Percentiles rank a stretch among this genome's conserved stretches.
Evolutionary conservation across 257 asterid species (phyloP).

Genomic region (Leonotis leonurus): DNA sequence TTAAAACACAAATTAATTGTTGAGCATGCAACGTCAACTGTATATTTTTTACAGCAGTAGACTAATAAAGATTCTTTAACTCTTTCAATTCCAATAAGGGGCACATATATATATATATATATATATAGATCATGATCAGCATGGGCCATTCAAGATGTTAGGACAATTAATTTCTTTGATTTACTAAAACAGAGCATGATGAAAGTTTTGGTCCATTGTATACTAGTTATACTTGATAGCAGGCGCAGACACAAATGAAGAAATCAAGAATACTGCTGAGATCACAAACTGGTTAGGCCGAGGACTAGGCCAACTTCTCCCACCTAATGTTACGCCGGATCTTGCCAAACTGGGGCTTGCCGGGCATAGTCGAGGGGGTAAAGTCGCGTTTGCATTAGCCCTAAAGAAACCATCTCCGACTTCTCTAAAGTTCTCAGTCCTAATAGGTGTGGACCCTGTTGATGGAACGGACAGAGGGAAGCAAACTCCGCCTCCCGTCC

Average conservation of each 20-base stretch:
- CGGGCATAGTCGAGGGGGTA: conserved; percentile 92
- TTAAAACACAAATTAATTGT: background rate
- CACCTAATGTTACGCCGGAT: conserved; percentile 51
- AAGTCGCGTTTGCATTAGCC: conserved; percentile 65
- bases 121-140: background rate
- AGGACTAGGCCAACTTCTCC: conserved; percentile 47
- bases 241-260: conserved; percentile 63
- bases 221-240: conserved; percentile 53
- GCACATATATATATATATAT: too few species aligned
- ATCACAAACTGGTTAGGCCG: conserved; percentile 59
- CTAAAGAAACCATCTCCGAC: conserved; percentile 25
- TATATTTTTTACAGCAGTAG: too few species aligned
- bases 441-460: conserved; percentile 84
- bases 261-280: conserved; percentile 46
- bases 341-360: conserved; percentile 47
- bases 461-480: conserved; percentile 63
- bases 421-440: conserved; percentile 47
- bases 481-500: conserved; percentile 75
- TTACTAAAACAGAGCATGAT: background rate
- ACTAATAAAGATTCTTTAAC: background rate
- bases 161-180: background rate
- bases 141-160: background rate
- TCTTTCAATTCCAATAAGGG: background rate
- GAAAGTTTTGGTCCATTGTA: background rate
- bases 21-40: background rate